These are phyloP conservation scores for Amanita rubescens DNA, from an alignment of 768 basidiomycete genomes.

Conservation along the genomic window DNA sequence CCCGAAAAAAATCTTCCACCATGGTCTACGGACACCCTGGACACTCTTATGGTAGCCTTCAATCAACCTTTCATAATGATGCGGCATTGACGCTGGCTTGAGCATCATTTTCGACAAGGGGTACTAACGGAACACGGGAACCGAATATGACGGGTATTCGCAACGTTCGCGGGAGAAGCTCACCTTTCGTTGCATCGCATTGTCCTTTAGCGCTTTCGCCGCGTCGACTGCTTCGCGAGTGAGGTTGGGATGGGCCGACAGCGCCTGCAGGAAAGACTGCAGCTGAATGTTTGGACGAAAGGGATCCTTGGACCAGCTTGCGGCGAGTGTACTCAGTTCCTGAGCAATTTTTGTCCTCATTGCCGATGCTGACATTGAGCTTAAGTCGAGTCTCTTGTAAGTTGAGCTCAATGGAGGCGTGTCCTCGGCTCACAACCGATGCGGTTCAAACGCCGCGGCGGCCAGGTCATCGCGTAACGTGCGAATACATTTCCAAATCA, in stretches of 20 bases:
- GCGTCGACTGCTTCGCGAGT: constrained; percentile 55
- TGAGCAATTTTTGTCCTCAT: constrained; percentile 31
- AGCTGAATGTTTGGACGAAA: constrained; percentile 76
- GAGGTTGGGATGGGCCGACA: constrained; percentile 63
- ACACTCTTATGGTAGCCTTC: constrained; percentile 72
- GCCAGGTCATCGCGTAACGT: too few species aligned
- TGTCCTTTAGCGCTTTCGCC: constrained; percentile 45
- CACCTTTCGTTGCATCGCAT: constrained; percentile 55
- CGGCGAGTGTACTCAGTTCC: constrained; percentile 48
- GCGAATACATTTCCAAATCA: too few species aligned
- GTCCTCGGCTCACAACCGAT: too few species aligned
- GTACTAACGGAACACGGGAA: constrained; percentile 39
- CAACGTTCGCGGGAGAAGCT: constrained; percentile 27
- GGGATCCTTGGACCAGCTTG: constrained; percentile 62
- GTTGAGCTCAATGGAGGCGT: too few species aligned
- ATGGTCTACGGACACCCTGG: constrained; percentile 67
- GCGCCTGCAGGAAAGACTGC: constrained; percentile 51
- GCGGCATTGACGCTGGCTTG: constrained; percentile 62
- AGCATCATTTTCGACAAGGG: constrained; percentile 56
- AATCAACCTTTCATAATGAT: constrained; percentile 64
- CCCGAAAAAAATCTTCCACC: constrained; percentile 81
- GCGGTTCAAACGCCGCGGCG: too few species aligned
- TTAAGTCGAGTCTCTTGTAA: too few species aligned
- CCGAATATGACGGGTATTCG: constrained; percentile 6
- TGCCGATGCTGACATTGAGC: constrained; percentile 15